Evolutionary conservation across 306 rosid species (phyloP), one percentile per base, ranked within the genome.

Genomic region (Clitoria ternatea): DNA sequence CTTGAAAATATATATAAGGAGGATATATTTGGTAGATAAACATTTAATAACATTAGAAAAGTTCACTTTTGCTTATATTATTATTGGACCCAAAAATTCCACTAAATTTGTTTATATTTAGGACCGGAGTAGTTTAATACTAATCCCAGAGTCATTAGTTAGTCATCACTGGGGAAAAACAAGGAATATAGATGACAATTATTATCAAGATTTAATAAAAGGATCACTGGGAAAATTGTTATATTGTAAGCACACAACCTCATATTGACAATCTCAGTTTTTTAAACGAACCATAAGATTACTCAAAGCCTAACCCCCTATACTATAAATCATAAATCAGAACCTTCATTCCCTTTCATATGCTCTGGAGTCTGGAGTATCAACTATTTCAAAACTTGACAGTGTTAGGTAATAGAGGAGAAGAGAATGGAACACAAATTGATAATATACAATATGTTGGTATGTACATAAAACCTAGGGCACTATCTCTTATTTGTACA

Each of bases 221-320:
- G 72, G 40, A 67, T 2, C 45, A 24, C 42, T 24, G 13, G 2
- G 37, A 63, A 22, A 26, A 44, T 49, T 49, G 22, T 33, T 14
- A 50, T 6, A 76, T 19, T 40, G 22, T 5, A 59, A n/a, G 39
- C 48, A 62, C 40, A 77, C 32, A 55, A 52, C 50, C 56, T 61
- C 47, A 70, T 18, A 42, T n/a, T 8, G 37, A 40, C 49, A 23
- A 50, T 23, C 8, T 50, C 32, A 32, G 40, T 44, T 47, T 54
- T 35, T 64, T 53, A 20, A 53, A 39, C 14, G 40, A 26, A 20
- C 48, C 60, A 73, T 15, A 40, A 60, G 66, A 36, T 54, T 47
- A 37, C 50, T 19, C 56, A 43, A 37, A 77, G 54, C 22, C 47
- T 15, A 23, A 48, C 6, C 74, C 36, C 74, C 36, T 35, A 42